phyloP scores from a whole-genome alignment of 116 monocot species.

The Trichopus zeylanicus region DNA sequence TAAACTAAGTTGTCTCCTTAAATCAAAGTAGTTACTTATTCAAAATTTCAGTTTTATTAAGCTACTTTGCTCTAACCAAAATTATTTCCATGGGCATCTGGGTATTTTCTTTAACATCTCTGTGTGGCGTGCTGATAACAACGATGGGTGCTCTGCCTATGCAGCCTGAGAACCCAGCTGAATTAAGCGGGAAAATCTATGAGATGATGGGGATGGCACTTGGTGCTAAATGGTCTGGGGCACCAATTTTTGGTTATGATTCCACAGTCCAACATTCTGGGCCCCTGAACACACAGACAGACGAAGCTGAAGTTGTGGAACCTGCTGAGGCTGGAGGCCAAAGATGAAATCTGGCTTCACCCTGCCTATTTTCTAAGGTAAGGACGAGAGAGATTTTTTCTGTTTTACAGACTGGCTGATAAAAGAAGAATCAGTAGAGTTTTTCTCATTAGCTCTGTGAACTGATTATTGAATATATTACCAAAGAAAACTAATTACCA shows the following conservation, averaged over 20 bases:
- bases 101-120: too few species aligned
- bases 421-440: too few species aligned
- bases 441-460: too few species aligned
- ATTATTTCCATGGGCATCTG: too few species aligned
- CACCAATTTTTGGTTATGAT: constrained; percentile 6
- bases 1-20: too few species aligned
- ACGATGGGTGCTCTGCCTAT: not conserved
- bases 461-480: too few species aligned
- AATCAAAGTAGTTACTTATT: too few species aligned
- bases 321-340: not conserved
- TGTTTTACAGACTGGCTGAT: not conserved
- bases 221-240: constrained; percentile 42
- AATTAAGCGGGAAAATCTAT: constrained; percentile 83
- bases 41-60: too few species aligned
- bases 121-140: too few species aligned
- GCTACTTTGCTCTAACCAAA: too few species aligned
- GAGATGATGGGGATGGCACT: constrained; percentile 85
- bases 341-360: not conserved
- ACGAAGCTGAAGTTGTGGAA: constrained; percentile 1
- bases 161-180: constrained; percentile 86
- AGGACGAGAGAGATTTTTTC: not conserved
- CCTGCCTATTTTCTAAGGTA: too few species aligned
- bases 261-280: constrained; percentile 5
- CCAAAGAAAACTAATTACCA: too few species aligned
- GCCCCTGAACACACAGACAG: constrained; percentile 9